Evolutionary conservation across 768 basidiomycete genomes (phyloP), one percentile per base, ranked within the genome.

Genomic region (Mycena vitilis): DNA sequence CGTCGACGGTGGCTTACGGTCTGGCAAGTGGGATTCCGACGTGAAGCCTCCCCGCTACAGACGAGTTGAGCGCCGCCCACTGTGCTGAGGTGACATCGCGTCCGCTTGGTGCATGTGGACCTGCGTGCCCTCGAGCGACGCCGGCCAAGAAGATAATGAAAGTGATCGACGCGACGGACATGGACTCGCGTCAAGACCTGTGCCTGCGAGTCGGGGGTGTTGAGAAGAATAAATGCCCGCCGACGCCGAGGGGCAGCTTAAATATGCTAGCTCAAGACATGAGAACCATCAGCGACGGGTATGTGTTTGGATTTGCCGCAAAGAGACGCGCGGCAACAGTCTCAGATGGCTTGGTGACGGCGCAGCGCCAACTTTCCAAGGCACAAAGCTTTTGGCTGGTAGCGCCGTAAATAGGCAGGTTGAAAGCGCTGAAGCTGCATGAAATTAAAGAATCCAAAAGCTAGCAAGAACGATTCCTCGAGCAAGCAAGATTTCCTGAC

Each of bases 21-120:
- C 67, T 49, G n/a, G 73, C 74, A 11, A 73, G 61, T 12, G 74
- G 73, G 20, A 60, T 51, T 30, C 66, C 73, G 11, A 57, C 49
- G 22, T 69, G 25, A n/a, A 73, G 60, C 42, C 65, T 58, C 13
- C 74, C 74, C 20, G 59, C 68, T 6, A 73, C 30, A 7, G 66
- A 66, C 2, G 66, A 30, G 61, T 73, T 73, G 6, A 73, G 52
- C 18, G 69, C 69, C 1, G n/a, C 42, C 69, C 65, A 70, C 48
- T 69, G 61, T 34, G 54, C 15, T 22, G 62, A 30, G 48, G 58
- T 54, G 12, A 60, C 63, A 62, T 49, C 22, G 58, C 36, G 60
- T 54, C 48, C 38, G 42, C 23, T 36, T 12, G 63, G 52, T 18
- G 20, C 18, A 15, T 48, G 40, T 13, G 13, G 40, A 9, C 40